Evolutionary conservation across 306 rosid genomes (phyloP).

Genomic region (Medicago ruthenica): DNA sequence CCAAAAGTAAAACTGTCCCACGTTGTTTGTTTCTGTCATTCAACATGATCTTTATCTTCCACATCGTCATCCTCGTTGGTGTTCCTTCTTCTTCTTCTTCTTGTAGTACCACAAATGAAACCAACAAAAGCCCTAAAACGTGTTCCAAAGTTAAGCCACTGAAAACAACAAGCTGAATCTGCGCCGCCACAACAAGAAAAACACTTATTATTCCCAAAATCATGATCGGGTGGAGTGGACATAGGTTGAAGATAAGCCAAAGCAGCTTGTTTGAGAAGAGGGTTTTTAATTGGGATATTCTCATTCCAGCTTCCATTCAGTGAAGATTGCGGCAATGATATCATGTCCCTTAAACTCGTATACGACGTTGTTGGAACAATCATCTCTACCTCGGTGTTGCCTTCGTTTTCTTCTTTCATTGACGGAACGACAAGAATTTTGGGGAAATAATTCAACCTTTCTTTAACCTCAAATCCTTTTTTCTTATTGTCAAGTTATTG

Average conservation of each 20-base stretch:
- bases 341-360: slow-evolving; percentile 66
- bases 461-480: background rate
- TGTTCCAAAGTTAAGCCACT: background rate
- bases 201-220: background rate
- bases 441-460: background rate
- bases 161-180: background rate
- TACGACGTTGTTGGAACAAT: slow-evolving; percentile 41
- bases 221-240: slow-evolving; percentile 39
- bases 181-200: background rate
- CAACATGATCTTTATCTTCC: background rate
- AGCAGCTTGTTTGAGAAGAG: slow-evolving; percentile 75
- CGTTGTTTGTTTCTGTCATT: background rate
- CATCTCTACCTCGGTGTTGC: slow-evolving; percentile 38
- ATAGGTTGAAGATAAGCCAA: slow-evolving; percentile 71
- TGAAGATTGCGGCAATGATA: slow-evolving; percentile 31
- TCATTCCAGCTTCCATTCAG: slow-evolving; percentile 55
- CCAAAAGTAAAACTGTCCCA: background rate
- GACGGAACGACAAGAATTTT: background rate
- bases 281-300: slow-evolving; percentile 66
- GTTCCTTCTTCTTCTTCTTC: background rate
- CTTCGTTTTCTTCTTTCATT: background rate
- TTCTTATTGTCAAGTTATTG: too few relatives aligned
- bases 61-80: background rate
- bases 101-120: background rate
- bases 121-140: background rate